These are phyloP conservation scores for Xanthoconium purpureum DNA, from an alignment of 768 basidiomycete species.

Conservation along the genomic window DNA sequence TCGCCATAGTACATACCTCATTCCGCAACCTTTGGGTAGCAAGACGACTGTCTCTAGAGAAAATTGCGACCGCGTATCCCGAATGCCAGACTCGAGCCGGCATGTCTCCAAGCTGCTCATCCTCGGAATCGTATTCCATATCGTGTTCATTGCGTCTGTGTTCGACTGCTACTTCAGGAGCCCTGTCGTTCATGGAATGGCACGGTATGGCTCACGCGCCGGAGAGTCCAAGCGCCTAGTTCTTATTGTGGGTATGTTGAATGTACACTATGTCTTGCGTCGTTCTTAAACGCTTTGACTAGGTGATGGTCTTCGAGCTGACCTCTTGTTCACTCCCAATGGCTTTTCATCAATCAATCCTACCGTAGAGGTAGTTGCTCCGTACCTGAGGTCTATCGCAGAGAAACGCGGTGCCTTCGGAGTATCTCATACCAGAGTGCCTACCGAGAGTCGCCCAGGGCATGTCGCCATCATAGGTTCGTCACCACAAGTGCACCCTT, in stretches of 20 bases:
- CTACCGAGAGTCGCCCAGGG: conserved; percentile 85
- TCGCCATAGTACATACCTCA: too few relatives aligned
- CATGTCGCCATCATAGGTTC: conserved; percentile 85
- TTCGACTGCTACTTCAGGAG: conserved; percentile 91
- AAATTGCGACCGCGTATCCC: conserved; percentile 1
- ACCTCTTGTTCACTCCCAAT: conserved; percentile 66
- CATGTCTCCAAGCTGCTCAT: conserved; percentile 44
- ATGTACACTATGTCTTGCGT: background rate
- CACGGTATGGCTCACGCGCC: conserved; percentile 42
- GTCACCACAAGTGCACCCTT: conserved; percentile 2
- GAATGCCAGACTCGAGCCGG: conserved; percentile 14
- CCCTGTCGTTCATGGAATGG: conserved; percentile 78
- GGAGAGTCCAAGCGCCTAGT: conserved; percentile 71
- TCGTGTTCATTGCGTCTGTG: conserved; percentile 64
- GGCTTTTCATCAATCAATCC: conserved; percentile 52
- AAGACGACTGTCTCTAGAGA: background rate
- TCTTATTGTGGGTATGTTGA: conserved; percentile 65
- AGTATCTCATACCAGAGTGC: conserved; percentile 81
- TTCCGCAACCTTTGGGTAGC: too few relatives aligned
- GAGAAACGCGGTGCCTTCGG: conserved; percentile 74
- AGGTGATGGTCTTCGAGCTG: conserved; percentile 86
- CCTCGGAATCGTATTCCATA: conserved; percentile 72
- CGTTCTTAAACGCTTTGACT: background rate
- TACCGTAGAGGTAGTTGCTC: conserved; percentile 63
- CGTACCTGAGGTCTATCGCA: conserved; percentile 66